Percentiles rank a stretch among this genome's conserved stretches.
These are phyloP conservation scores for Morella rubra DNA, from an alignment of 306 rosid genomes.

Conservation along the genomic window DNA sequence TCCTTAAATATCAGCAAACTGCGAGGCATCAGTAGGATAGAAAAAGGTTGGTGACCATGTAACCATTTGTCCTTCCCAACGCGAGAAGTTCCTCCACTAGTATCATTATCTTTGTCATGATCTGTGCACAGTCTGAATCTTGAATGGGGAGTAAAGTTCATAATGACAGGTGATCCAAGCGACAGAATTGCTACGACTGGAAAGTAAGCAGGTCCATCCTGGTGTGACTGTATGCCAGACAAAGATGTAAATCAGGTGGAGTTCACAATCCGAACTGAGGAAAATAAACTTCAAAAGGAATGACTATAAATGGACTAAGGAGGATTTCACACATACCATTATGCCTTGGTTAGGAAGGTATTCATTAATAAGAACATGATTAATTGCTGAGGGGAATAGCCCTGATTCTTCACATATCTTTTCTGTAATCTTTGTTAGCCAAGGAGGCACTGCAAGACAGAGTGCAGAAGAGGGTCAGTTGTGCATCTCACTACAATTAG, in stretches of 20 bases:
- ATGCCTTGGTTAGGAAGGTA: conserved; percentile 88
- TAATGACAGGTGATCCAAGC: conserved; percentile 78
- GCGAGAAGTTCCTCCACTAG: conserved; percentile 32
- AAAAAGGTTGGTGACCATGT: conserved; percentile 51
- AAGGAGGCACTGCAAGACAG: conserved; percentile 65
- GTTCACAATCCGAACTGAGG: not conserved
- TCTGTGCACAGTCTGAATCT: conserved; percentile 45
- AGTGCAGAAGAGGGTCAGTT: not conserved
- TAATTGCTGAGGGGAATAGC: conserved; percentile 68
- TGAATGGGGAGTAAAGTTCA: conserved; percentile 90
- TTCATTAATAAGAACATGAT: conserved; percentile 92
- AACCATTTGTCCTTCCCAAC: conserved; percentile 39
- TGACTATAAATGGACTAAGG: conserved; percentile 14
- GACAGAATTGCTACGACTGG: conserved; percentile 91
- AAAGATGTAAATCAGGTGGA: conserved; percentile 15
- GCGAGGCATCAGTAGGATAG: conserved; percentile 72
- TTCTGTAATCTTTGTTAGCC: conserved; percentile 69
- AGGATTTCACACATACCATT: conserved; percentile 54
- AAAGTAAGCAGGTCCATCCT: conserved; percentile 89
- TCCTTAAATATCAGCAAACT: conserved; percentile 88
- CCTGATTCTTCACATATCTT: conserved; percentile 59
- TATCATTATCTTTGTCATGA: conserved; percentile 28
- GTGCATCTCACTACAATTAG: not conserved
- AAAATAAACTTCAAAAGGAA: not conserved
- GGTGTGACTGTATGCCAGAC: conserved; percentile 68